Conservation (phyloP, 1,139 yeast genomes). For the Blastobotrys arbuscula region DNA sequence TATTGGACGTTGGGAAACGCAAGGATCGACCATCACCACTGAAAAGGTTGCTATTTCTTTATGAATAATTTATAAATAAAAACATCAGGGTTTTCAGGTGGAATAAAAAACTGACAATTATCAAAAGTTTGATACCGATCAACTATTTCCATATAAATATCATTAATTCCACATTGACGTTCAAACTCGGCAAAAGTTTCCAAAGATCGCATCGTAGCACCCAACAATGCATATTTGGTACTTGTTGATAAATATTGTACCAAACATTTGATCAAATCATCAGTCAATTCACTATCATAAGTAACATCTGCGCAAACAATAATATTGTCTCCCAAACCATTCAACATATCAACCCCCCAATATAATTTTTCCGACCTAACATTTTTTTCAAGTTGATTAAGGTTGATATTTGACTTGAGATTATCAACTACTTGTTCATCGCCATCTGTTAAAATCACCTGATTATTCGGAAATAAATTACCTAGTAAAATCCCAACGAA, state of each 20-base stretch:
- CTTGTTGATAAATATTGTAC: conserved; percentile 19
- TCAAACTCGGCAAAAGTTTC: conserved; percentile 56
- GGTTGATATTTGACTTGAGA: conserved; percentile 41
- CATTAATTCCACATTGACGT: conserved; percentile 30
- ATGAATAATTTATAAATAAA: conserved; percentile 13
- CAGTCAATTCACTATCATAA: conserved; percentile 62
- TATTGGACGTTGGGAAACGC: too few relatives aligned
- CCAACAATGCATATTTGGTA: conserved; percentile 20
- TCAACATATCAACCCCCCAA: conserved; percentile 52
- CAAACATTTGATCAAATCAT: conserved; percentile 49
- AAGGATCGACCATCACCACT: too few relatives aligned
- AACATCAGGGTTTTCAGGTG: conserved; percentile 23
- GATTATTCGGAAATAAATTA: conserved; percentile 25
- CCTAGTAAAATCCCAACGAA: conserved; percentile 59
- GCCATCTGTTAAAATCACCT: conserved; percentile 63
- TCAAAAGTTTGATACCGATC: conserved; percentile 17
- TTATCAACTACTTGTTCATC: conserved; percentile 56
- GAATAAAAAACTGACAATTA: conserved; percentile 18
- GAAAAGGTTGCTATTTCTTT: too few relatives aligned
- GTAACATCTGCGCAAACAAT: conserved; percentile 79
- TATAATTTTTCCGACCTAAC: conserved; percentile 44
- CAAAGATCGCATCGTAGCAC: conserved; percentile 69
- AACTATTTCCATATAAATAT: conserved; percentile 32
- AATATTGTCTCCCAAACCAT: conserved; percentile 5
- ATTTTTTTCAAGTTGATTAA: conserved; percentile 38